Percentiles rank a stretch among this genome's conserved stretches.
These are phyloP conservation scores for Cryptococcus jaspeensis DNA, from an alignment of 1,284 basidiomycete genomes.

Conservation along the genomic window DNA sequence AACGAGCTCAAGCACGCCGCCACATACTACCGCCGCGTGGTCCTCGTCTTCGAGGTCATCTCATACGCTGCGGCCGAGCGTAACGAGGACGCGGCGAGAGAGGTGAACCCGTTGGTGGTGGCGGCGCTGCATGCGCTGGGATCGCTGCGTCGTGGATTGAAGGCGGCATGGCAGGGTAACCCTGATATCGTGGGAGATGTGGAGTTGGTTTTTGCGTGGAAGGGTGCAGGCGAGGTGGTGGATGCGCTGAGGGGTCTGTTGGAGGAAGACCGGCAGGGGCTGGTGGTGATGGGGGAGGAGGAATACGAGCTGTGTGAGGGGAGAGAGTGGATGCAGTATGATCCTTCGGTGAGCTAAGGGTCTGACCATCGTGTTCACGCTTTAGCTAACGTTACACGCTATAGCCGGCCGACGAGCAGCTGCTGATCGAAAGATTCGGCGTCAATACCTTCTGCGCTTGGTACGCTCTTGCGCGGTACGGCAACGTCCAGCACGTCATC, in stretches of 20 bases:
- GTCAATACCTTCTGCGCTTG: slow-evolving; percentile 14
- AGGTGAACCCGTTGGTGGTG: not conserved
- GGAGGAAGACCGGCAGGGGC: not conserved
- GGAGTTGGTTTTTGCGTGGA: slow-evolving; percentile 11
- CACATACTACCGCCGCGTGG: slow-evolving; percentile 6
- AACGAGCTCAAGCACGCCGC: slow-evolving; percentile 5
- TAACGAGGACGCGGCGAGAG: not conserved
- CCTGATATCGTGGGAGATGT: slow-evolving; percentile 1
- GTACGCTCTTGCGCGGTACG: slow-evolving; percentile 6
- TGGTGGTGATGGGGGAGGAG: not conserved
- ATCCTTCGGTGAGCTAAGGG: not conserved
- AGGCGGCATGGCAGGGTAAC: not conserved
- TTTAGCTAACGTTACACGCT: not conserved
- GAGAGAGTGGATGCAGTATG: slow-evolving; percentile 4
- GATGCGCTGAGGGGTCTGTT: not conserved
- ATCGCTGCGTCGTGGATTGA: not conserved
- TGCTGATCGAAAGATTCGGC: slow-evolving; percentile 3
- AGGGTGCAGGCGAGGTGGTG: slow-evolving; percentile 12
- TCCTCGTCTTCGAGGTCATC: slow-evolving; percentile 17
- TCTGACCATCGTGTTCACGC: not conserved
- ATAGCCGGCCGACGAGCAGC: not conserved
- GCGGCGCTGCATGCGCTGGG: not conserved
- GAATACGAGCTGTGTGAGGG: slow-evolving; percentile 1
- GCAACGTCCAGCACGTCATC: not conserved
- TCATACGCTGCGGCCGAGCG: not conserved